These are phyloP conservation scores for Leishmania mexicana DNA, from an alignment of 208 protist species.

Conservation along the genomic window DNA sequence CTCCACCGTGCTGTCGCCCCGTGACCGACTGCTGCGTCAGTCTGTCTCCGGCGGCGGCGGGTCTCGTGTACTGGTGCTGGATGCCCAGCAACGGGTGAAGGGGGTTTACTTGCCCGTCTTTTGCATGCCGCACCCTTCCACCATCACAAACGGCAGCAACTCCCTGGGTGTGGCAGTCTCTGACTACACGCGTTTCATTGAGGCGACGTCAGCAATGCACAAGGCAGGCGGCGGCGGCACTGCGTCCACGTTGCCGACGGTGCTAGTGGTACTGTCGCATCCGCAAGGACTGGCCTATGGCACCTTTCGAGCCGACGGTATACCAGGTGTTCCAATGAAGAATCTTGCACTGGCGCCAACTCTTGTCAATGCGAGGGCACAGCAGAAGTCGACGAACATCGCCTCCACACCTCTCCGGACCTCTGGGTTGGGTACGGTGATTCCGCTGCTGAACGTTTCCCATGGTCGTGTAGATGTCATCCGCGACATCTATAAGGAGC, in stretches of 20 bases:
- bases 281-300: slow-evolving; percentile 43
- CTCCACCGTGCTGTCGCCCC: slow-evolving; percentile 37
- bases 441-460: background rate
- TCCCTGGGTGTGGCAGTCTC: slow-evolving; percentile 65
- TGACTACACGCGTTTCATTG: slow-evolving; percentile 44
- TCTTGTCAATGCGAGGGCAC: background rate
- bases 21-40: slow-evolving; percentile 78
- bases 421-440: slow-evolving; percentile 1
- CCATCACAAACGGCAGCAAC: slow-evolving; percentile 33
- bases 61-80: slow-evolving; percentile 80
- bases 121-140: slow-evolving; percentile 70
- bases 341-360: slow-evolving; percentile 24
- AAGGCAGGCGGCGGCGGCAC: background rate
- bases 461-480: background rate
- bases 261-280: slow-evolving; percentile 45
- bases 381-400: background rate
- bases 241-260: slow-evolving; percentile 7
- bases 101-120: slow-evolving; percentile 76
- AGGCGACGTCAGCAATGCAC: background rate
- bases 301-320: slow-evolving; percentile 34
- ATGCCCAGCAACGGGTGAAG: slow-evolving; percentile 76
- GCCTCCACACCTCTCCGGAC: background rate
- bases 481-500: background rate
- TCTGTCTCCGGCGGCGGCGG: slow-evolving; percentile 57
- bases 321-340: slow-evolving; percentile 26